Evolutionary conservation across 768 basidiomycete species (phyloP), one percentile per base, ranked within the genome.

Genomic region (Rubroboletus pulcherrimus): DNA sequence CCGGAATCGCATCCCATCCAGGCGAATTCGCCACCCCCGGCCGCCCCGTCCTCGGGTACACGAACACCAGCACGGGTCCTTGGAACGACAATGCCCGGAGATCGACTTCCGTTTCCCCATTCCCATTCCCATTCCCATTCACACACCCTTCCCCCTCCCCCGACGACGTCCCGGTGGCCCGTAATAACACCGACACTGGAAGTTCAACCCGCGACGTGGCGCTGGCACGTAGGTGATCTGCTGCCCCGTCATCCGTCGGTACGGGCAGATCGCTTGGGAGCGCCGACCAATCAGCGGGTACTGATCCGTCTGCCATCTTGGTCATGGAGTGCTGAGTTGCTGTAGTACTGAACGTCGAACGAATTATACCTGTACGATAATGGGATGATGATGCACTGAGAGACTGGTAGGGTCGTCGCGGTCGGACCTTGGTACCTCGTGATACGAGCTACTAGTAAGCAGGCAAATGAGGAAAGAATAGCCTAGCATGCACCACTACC

Each of bases 1-100:
- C 59, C 2, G 55, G 66, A 19, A 68, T 68, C 29, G 54, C 64
- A 46, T 63, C 66, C 58, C 66, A 68, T 5, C 57, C 61, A 0
- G 47, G 39, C 10, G 51, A 42, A 54, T 55, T 66, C 2, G 53
- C 35, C 3, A 61, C 41, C 2, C 63, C 53, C 2, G 61, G 63
- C 26, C 19, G 38, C 8, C 66, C 65, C n/a, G 60, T 60, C 35
- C 58, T 50, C 5, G 67, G 66, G 41, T 63, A 67, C 12, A 57
- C 56, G 21, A 68, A 68, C 43, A 63, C 56, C n/a, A 67, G n/a
- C 14, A 68, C 59, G 0, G 59, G 66, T 7, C 26, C 30, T 8
- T 59, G 42, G 41, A 67, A 59, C 39, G 64, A 66, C 7, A 60
- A 17, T 14, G 34, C 44, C 0, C 43, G 40, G 5, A 68, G 49